These are phyloP conservation scores for Pleomassaria siparia DNA, from an alignment of 2,329 filamentous ascomycete species.

Conservation along the genomic window DNA sequence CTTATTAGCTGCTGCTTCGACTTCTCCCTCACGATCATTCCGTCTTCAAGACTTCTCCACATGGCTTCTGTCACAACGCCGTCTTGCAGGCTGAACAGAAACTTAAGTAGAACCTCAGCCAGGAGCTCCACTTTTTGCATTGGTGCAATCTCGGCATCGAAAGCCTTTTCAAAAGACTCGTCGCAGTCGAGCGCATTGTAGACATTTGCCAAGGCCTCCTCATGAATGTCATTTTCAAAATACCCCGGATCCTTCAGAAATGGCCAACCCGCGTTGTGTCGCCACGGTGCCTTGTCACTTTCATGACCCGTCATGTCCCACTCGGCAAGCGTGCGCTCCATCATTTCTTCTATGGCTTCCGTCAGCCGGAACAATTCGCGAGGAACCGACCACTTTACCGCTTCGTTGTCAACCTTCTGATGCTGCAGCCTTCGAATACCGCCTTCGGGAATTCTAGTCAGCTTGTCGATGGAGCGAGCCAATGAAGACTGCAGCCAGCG, in stretches of 20 bases:
- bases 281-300: constrained; percentile 53
- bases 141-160: constrained; percentile 61
- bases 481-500: constrained; percentile 81
- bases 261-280: constrained; percentile 59
- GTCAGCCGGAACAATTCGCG: constrained; percentile 88
- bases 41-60: constrained; percentile 30
- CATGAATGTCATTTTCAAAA: constrained; percentile 41
- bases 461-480: constrained; percentile 81
- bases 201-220: constrained; percentile 48
- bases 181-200: constrained; percentile 75
- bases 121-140: constrained; percentile 74
- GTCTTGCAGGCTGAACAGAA: constrained; percentile 73
- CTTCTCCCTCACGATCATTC: constrained; percentile 41
- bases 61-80: constrained; percentile 61
- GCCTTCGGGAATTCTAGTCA: constrained; percentile 79
- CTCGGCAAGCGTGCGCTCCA: constrained; percentile 61
- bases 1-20: constrained; percentile 43
- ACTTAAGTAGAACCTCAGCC: constrained; percentile 70
- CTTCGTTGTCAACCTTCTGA: constrained; percentile 51
- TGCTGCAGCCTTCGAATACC: constrained; percentile 71
- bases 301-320: constrained; percentile 60
- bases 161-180: constrained; percentile 59
- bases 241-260: constrained; percentile 57
- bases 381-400: constrained; percentile 76
- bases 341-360: constrained; percentile 68